Evolutionary conservation across 2,329 filamentous ascomycete species (phyloP), one percentile per base, ranked within the genome.

Genomic region (Pleurostoma richardsiae): DNA sequence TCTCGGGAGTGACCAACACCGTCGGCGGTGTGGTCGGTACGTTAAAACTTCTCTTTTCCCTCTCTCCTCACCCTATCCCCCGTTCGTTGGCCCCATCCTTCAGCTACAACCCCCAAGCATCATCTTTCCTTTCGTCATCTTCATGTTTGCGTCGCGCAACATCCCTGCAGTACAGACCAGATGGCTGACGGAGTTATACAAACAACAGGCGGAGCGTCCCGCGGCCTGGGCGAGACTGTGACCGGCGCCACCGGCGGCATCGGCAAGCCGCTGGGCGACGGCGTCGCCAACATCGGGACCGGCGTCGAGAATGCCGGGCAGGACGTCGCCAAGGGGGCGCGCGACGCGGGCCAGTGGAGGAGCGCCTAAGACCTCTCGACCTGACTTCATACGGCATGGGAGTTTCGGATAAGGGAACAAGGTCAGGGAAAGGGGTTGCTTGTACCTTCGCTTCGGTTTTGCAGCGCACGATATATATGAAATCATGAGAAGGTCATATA

Each of bases 331-430:
- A 71, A 76, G 62, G 77, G 79, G 0, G 72, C 77, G 5, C 78
- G 82, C 63, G 67, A 80, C 55, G 79, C 79, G 8, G 79, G 80
- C 3, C 63, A 81, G 58, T 80, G 77, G 77, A 77, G 76, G 65
- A 69, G 51, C 4, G 8, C 33, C 8, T 36, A 36, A 36, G 19
- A 19, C 19, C 19, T 19, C 19, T 19, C 19, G 19, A 19, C 19
- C 19, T 19, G 19, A 19, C 19, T 19, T 19, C 19, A 19, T 19
- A 19, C 19, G 19, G 19, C 19, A 19, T 19, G 19, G 19, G 19
- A 19, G 19, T 19, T 19, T 19, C 19, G 19, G 19, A 19, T 19
- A 19, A 19, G 19, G 19, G 19, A 19, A 19, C 19, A 19, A 19
- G 19, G 19, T 19, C 19, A 19, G 19, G 19, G 19, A 19, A 19